These are phyloP conservation scores for Coemansia furcata DNA, from an alignment of 192 early-diverging fungal species.

Conservation along the genomic window DNA sequence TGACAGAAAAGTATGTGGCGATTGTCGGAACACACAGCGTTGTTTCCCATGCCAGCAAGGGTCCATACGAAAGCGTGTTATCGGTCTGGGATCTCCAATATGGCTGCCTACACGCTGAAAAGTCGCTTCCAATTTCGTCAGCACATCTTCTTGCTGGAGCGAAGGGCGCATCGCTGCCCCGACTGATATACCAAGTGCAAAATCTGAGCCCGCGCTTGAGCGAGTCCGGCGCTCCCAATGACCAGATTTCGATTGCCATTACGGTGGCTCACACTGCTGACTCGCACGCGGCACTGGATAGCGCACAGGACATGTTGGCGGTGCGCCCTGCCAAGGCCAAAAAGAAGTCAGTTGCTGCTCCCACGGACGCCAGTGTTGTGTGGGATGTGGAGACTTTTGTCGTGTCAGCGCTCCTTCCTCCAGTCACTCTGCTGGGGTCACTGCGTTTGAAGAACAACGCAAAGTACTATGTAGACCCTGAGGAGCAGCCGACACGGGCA, in stretches of 20 bases:
- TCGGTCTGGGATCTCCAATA: conserved; percentile 54
- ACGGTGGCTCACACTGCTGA: conserved; percentile 38
- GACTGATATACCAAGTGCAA: conserved; percentile 48
- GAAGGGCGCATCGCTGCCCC: conserved; percentile 19
- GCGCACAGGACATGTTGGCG: neutral
- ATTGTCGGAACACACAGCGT: conserved; percentile 53
- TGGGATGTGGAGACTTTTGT: conserved; percentile 47
- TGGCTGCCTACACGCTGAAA: conserved; percentile 50
- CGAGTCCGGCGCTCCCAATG: conserved; percentile 26
- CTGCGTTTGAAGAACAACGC: conserved; percentile 50
- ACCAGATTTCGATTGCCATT: conserved; percentile 45
- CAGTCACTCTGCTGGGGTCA: conserved; percentile 42
- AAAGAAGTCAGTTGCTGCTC: conserved; percentile 1
- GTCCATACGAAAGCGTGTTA: conserved; percentile 47
- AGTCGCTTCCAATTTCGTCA: conserved; percentile 22
- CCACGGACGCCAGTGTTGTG: neutral
- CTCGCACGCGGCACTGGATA: conserved; percentile 28
- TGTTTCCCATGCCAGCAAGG: conserved; percentile 40
- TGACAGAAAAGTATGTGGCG: conserved; percentile 47
- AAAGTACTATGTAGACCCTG: conserved; percentile 52
- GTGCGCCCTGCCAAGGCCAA: neutral
- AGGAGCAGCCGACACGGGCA: conserved; percentile 24
- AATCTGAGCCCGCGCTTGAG: conserved; percentile 32
- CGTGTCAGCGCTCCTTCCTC: conserved; percentile 41
- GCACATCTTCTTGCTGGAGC: conserved; percentile 22